Percentiles rank a stretch among this genome's conserved stretches.
Evolutionary conservation across 164 flowering plant species (phyloP).

Genomic region (Dillenia turbinata): DNA sequence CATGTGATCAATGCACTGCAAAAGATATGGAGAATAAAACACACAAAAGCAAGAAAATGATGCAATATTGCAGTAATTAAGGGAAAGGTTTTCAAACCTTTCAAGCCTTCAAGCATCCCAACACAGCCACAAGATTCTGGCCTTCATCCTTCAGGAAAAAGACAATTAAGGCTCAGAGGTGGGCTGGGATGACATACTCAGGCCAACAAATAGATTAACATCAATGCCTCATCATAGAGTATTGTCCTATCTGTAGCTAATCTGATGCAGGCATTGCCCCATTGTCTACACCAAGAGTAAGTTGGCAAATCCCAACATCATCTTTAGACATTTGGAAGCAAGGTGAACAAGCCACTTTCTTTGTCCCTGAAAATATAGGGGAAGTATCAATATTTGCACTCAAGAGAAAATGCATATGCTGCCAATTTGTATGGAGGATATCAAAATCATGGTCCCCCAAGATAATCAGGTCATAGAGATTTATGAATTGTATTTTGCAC

Average conservation of each 20-base stretch:
- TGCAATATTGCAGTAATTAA: no score
- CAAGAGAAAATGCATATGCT: slow-evolving; percentile 17
- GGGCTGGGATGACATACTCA: slow-evolving; percentile 26
- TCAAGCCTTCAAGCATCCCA: slow-evolving; percentile 21
- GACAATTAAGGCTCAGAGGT: slow-evolving; percentile 22
- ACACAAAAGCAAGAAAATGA: no score
- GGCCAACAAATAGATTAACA: slow-evolving; percentile 13
- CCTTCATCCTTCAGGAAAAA: slow-evolving; percentile 26
- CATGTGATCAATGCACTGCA: no score
- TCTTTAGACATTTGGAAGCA: slow-evolving; percentile 47
- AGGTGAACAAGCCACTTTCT: slow-evolving; percentile 45
- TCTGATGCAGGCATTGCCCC: slow-evolving; percentile 32
- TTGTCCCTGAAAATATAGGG: slow-evolving; percentile 67
- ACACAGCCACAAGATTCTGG: slow-evolving; percentile 16
- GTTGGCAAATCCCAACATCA: slow-evolving; percentile 45
- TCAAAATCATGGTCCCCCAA: slow-evolving; percentile 10
- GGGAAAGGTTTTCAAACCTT: slow-evolving; percentile 10
- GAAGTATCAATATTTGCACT: slow-evolving; percentile 56
- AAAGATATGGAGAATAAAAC: no score
- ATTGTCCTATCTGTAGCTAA: slow-evolving; percentile 16
- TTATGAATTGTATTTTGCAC: neutral
- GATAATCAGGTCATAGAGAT: slow-evolving; percentile 4
- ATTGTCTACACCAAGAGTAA: slow-evolving; percentile 25
- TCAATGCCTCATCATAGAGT: slow-evolving; percentile 6
- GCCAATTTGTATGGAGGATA: slow-evolving; percentile 29